These are phyloP conservation scores for Quercus phellos DNA, from an alignment of 331 rosid species.

Conservation along the genomic window DNA sequence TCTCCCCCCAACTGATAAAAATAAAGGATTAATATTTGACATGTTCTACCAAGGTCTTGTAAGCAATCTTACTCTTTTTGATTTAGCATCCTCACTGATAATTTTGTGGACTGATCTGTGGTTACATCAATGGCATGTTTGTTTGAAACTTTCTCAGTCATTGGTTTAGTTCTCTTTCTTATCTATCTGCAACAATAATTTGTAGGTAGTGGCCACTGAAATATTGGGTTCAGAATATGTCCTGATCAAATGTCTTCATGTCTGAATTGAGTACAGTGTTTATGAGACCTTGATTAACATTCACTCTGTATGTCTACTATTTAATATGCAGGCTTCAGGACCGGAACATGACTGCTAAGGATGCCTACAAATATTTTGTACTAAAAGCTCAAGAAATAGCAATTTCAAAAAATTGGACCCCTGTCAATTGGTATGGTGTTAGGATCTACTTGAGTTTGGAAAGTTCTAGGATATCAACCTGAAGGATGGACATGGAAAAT, in stretches of 20 bases:
- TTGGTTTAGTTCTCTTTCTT: neutral
- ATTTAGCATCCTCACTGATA: neutral
- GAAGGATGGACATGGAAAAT: neutral
- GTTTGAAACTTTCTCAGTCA: neutral
- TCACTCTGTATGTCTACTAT: slow-evolving; percentile 20
- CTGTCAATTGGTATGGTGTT: slow-evolving; percentile 79
- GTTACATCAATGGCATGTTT: neutral
- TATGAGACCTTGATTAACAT: neutral
- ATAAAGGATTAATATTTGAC: neutral
- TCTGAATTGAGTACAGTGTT: neutral
- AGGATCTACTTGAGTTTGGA: neutral
- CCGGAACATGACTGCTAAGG: slow-evolving; percentile 64
- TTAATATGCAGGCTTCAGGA: slow-evolving; percentile 62
- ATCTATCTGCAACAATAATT: neutral
- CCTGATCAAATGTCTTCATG: neutral
- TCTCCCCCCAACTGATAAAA: neutral
- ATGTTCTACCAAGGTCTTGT: neutral
- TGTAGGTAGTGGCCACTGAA: neutral
- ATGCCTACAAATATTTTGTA: slow-evolving; percentile 82
- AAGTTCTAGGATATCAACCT: neutral
- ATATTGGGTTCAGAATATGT: neutral
- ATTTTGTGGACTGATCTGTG: neutral
- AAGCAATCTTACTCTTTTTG: neutral
- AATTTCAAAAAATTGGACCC: slow-evolving; percentile 74
- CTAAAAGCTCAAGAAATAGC: slow-evolving; percentile 86